Conservation (phyloP, 192 early-diverging fungal species). For the Globomyces pollinis-pini region DNA sequence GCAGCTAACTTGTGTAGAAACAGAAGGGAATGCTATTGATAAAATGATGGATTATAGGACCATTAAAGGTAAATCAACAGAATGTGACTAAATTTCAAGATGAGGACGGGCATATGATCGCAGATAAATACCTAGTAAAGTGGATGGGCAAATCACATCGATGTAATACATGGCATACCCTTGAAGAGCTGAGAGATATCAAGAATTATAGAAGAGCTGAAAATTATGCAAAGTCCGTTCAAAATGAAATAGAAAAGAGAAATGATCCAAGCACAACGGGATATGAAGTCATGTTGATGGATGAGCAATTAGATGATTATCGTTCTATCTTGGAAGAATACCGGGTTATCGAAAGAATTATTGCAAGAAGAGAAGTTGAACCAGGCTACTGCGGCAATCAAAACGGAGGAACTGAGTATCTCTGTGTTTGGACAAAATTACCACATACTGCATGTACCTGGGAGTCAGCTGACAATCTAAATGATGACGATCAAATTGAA, state of each 20-base stretch:
- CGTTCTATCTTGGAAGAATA: slow-evolving; percentile 77
- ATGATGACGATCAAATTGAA: slow-evolving; percentile 63
- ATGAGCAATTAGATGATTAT: slow-evolving; percentile 75
- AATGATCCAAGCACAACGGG: slow-evolving; percentile 61
- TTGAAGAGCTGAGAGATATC: slow-evolving; percentile 52
- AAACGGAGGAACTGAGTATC: slow-evolving; percentile 65
- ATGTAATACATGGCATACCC: slow-evolving; percentile 84
- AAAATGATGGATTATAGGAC: slow-evolving; percentile 15
- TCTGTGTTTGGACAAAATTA: slow-evolving; percentile 87
- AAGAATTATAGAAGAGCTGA: slow-evolving; percentile 78
- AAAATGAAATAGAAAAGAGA: slow-evolving; percentile 50
- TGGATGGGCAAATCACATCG: slow-evolving; percentile 89
- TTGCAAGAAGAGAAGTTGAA: slow-evolving; percentile 52
- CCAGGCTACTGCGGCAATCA: slow-evolving; percentile 18
- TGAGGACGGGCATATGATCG: too few species aligned
- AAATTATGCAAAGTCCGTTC: slow-evolving; percentile 68
- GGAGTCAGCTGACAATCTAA: slow-evolving; percentile 69
- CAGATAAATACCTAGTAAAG: slow-evolving; percentile 85
- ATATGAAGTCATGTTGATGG: slow-evolving; percentile 84
- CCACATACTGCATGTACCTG: slow-evolving; percentile 86
- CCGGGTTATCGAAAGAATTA: slow-evolving; percentile 81
- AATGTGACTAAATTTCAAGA: not conserved
- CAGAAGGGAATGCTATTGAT: slow-evolving; percentile 23
- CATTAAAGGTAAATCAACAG: not conserved
- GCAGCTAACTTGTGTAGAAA: not conserved